Evolutionary conservation across 306 rosid genomes (phyloP).

Genomic region (Vigna trinervia): DNA sequence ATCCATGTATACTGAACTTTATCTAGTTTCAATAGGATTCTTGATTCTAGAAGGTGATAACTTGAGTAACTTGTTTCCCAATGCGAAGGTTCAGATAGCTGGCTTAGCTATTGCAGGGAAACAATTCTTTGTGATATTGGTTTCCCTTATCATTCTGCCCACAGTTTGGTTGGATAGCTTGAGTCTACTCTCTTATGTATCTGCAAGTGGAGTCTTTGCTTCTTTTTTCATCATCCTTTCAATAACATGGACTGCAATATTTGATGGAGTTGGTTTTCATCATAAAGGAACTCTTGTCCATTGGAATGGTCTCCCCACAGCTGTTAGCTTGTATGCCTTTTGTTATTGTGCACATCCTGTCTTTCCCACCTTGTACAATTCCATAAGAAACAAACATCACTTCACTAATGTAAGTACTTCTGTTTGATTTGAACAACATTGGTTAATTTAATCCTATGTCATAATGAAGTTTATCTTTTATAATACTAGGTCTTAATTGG

Average conservation of each 20-base stretch:
- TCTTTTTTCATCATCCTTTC: constrained; percentile 66
- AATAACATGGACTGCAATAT: constrained; percentile 64
- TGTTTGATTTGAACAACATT: background rate
- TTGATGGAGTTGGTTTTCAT: constrained; percentile 68
- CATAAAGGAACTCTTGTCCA: constrained; percentile 57
- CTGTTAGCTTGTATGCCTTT: constrained; percentile 81
- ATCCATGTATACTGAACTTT: constrained; percentile 70
- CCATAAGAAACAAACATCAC: constrained; percentile 73
- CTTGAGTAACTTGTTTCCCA: constrained; percentile 61
- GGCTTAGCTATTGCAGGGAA: constrained; percentile 59
- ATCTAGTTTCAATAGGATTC: constrained; percentile 78
- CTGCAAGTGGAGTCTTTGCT: constrained; percentile 88
- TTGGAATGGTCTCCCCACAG: constrained; percentile 70
- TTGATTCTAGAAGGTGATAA: constrained; percentile 85
- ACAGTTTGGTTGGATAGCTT: constrained; percentile 82
- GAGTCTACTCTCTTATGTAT: constrained; percentile 75
- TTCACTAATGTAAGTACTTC: constrained; percentile 49
- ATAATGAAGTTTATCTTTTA: constrained; percentile 12
- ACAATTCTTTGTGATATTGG: constrained; percentile 60
- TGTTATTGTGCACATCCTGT: constrained; percentile 95
- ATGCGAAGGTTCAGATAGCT: constrained; percentile 40
- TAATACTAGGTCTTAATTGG: too few species aligned
- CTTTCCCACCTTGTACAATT: constrained; percentile 78
- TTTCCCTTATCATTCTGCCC: constrained; percentile 67
- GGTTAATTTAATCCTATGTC: constrained; percentile 32